Percentiles rank a stretch among this genome's conserved stretches.
phyloP scores from a whole-genome alignment of 2,329 filamentous ascomycete species.

The Calonectria henricotiae region DNA sequence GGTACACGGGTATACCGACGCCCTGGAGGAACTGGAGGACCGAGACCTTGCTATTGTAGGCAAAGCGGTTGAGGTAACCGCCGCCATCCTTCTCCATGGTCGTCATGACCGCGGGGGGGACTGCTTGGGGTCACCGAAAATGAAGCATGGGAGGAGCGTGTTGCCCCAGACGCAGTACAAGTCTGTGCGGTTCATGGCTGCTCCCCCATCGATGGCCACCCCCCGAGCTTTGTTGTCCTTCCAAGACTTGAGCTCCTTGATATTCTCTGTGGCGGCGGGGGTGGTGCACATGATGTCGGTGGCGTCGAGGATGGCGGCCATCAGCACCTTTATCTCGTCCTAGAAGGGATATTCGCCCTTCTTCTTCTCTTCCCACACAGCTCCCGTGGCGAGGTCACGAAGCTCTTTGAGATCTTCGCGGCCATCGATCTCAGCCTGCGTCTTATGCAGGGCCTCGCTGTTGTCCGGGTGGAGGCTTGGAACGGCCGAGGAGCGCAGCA shows the following conservation, averaged over 20 bases:
- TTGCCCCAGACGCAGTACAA: constrained; percentile 48
- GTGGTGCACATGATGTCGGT: constrained; percentile 41
- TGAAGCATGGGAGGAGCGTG: constrained; percentile 42
- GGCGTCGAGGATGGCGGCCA: neutral
- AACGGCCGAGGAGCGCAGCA: constrained; percentile 30
- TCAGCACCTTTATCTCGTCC: neutral
- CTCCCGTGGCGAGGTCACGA: constrained; percentile 27
- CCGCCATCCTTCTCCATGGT: neutral
- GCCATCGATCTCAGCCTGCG: constrained; percentile 23
- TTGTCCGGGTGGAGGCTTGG: constrained; percentile 21
- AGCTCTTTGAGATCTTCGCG: neutral
- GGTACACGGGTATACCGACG: constrained; percentile 41
- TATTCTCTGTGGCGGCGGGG: neutral
- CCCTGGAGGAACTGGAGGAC: constrained; percentile 37
- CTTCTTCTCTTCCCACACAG: constrained; percentile 16
- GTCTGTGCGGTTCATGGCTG: constrained; percentile 43
- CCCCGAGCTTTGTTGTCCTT: neutral
- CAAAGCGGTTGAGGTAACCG: constrained; percentile 35
- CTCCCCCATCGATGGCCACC: constrained; percentile 48
- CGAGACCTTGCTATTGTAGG: constrained; percentile 34
- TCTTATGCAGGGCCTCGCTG: constrained; percentile 6
- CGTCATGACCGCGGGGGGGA: constrained; percentile 32
- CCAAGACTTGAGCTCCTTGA: neutral
- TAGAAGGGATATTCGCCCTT: neutral
- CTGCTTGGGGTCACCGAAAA: constrained; percentile 45